A percentile compares a stretch with the other conserved stretches of the same genome.
These are phyloP conservation scores for Castanea sativa DNA, from an alignment of 306 rosid genomes.

Conservation along the genomic window DNA sequence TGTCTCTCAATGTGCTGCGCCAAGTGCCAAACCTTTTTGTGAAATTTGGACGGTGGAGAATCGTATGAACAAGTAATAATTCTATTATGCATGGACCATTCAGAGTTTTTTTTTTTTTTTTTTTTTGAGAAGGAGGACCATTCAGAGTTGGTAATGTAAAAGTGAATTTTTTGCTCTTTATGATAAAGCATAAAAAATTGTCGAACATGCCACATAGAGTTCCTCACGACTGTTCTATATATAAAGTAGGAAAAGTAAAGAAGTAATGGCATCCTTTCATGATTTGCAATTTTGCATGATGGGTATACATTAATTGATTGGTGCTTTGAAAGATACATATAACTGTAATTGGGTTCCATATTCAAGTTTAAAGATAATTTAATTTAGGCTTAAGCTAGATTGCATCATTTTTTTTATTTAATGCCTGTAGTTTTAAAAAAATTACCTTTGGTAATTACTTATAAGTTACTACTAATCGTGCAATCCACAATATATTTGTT, in stretches of 20 bases:
- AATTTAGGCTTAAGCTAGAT: too few relatives aligned
- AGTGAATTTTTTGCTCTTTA: conserved; percentile 22
- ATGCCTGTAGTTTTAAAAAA: too few relatives aligned
- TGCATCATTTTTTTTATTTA: too few relatives aligned
- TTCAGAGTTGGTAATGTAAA: conserved; percentile 22
- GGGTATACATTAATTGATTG: not conserved
- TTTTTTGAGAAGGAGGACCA: conserved; percentile 35
- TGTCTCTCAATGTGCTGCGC: conserved; percentile 36
- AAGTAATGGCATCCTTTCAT: not conserved
- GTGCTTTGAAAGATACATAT: not conserved
- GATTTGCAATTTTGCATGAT: not conserved
- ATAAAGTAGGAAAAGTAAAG: conserved; percentile 18
- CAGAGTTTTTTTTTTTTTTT: conserved; percentile 1
- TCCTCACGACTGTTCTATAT: conserved; percentile 36
- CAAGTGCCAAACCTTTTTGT: conserved; percentile 21
- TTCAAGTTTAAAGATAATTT: not conserved
- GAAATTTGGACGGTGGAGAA: conserved; percentile 48
- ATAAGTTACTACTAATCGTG: too few relatives aligned
- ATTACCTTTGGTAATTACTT: too few relatives aligned
- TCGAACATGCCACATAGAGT: conserved; percentile 37
- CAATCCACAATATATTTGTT: too few relatives aligned
- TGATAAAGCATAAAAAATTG: conserved; percentile 32
- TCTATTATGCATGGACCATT: conserved; percentile 47
- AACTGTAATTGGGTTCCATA: not conserved
- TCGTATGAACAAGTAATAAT: conserved; percentile 31